phyloP scores from a whole-genome alignment of 2,329 filamentous ascomycete species.

The Paracoccidioides lutzii region DNA sequence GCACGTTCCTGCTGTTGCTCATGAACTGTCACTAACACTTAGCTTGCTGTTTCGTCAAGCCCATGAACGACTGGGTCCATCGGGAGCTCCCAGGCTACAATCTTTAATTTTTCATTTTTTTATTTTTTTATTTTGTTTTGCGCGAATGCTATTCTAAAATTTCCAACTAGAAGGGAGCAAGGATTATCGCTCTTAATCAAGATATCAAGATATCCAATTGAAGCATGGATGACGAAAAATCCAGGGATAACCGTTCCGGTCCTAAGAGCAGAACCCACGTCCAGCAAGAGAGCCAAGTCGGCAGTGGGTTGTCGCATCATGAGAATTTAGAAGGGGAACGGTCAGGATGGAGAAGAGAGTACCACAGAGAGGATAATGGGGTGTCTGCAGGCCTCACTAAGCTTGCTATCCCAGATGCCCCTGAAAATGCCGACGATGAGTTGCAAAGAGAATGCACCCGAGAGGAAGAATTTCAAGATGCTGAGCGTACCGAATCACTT shows the following conservation, averaged over 20 bases:
- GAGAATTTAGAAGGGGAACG: neutral
- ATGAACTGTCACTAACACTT: too few relatives aligned
- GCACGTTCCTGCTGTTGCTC: too few relatives aligned
- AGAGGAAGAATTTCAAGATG: slow-evolving; percentile 4
- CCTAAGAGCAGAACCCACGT: neutral
- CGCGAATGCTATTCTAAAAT: neutral
- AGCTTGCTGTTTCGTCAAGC: too few relatives aligned
- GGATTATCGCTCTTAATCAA: neutral
- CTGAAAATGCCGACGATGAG: slow-evolving; percentile 2
- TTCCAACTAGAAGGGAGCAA: neutral
- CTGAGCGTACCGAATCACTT: slow-evolving; percentile 9
- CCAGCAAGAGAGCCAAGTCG: too few relatives aligned
- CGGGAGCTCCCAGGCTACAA: neutral
- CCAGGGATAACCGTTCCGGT: neutral
- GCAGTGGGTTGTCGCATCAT: neutral
- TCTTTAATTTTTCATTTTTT: too few relatives aligned
- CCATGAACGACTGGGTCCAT: neutral
- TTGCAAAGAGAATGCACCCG: neutral
- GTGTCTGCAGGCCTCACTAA: neutral
- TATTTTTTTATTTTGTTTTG: too few relatives aligned
- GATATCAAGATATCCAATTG: neutral
- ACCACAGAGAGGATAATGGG: neutral
- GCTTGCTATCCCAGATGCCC: neutral
- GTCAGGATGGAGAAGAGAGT: neutral
- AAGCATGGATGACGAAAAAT: slow-evolving; percentile 1